Percentiles rank a stretch among this genome's conserved stretches.
These are phyloP conservation scores for Candolleomyces aberdarensis DNA, from an alignment of 768 basidiomycete genomes.

Conservation along the genomic window DNA sequence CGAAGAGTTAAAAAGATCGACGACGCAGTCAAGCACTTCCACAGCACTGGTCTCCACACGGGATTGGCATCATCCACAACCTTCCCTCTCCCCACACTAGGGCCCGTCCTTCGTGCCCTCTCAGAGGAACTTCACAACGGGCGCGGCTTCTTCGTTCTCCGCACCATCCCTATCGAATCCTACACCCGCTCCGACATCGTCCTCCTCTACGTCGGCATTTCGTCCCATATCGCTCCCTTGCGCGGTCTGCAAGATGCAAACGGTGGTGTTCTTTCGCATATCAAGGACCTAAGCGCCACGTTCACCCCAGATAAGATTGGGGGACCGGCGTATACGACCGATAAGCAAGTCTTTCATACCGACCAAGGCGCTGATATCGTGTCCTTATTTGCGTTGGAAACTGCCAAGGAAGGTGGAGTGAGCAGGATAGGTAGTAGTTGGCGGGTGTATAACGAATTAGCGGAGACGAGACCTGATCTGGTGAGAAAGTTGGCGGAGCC, in stretches of 20 bases:
- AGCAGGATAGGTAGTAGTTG: constrained; percentile 44
- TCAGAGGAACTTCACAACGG: constrained; percentile 40
- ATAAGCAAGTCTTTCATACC: constrained; percentile 51
- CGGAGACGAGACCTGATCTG: constrained; percentile 44
- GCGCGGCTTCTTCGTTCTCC: constrained; percentile 47
- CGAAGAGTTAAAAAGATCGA: constrained; percentile 33
- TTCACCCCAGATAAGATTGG: constrained; percentile 35
- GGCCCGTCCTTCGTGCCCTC: constrained; percentile 30
- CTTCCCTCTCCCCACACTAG: constrained; percentile 43
- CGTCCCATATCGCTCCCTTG: constrained; percentile 15
- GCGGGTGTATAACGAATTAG: constrained; percentile 46
- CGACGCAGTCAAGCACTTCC: constrained; percentile 24
- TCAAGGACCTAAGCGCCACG: constrained; percentile 39
- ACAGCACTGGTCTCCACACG: constrained; percentile 5
- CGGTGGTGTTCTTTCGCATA: constrained; percentile 41
- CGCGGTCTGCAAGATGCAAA: constrained; percentile 20
- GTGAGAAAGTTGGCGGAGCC: constrained; percentile 37
- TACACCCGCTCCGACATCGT: constrained; percentile 38
- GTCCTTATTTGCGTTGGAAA: constrained; percentile 39
- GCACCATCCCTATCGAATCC: constrained; percentile 40
- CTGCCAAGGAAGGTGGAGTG: constrained; percentile 41
- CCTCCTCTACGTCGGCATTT: constrained; percentile 40
- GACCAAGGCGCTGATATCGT: constrained; percentile 42
- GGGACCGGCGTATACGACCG: constrained; percentile 46
- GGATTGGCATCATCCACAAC: constrained; percentile 16